A percentile compares a stretch with the other conserved stretches of the same genome.
These are phyloP conservation scores for Tolypocladium guangdongense DNA, from an alignment of 2,329 filamentous ascomycete species.

Conservation along the genomic window DNA sequence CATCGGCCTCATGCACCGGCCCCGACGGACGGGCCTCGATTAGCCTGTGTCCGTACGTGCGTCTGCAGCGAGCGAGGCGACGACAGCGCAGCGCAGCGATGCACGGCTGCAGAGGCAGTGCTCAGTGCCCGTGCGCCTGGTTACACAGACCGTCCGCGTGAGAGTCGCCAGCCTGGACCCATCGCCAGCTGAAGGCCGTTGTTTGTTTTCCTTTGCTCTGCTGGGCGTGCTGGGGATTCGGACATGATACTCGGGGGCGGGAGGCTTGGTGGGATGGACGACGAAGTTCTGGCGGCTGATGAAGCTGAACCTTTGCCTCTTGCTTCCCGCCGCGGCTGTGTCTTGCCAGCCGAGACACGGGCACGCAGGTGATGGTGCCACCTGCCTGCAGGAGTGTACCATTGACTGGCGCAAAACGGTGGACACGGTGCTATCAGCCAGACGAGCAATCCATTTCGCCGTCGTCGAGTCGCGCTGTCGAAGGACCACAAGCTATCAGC, in stretches of 20 bases:
- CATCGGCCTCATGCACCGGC: neutral
- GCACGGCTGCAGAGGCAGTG: neutral
- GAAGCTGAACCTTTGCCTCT: neutral
- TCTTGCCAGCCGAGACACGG: neutral
- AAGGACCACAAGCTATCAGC: no score
- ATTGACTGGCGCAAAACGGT: neutral
- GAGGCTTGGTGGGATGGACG: neutral
- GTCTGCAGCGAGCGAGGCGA: neutral
- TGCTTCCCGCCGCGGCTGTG: no score
- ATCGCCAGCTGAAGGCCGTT: neutral
- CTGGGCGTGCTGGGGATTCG: neutral
- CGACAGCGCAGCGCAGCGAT: neutral
- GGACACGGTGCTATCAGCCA: neutral
- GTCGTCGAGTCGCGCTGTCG: neutral
- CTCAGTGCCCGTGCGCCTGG: neutral
- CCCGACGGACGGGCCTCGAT: neutral
- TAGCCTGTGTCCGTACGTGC: no score
- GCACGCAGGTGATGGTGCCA: neutral
- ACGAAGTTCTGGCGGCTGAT: neutral
- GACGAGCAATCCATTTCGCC: neutral
- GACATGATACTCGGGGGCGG: neutral
- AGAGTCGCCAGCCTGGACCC: neutral
- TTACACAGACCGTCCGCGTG: neutral
- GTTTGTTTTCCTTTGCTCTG: neutral
- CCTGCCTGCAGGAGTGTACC: neutral